Evolutionary conservation across 495 filamentous ascomycete species (phyloP).

Genomic region (Pseudomonodictys pantanalensis): DNA sequence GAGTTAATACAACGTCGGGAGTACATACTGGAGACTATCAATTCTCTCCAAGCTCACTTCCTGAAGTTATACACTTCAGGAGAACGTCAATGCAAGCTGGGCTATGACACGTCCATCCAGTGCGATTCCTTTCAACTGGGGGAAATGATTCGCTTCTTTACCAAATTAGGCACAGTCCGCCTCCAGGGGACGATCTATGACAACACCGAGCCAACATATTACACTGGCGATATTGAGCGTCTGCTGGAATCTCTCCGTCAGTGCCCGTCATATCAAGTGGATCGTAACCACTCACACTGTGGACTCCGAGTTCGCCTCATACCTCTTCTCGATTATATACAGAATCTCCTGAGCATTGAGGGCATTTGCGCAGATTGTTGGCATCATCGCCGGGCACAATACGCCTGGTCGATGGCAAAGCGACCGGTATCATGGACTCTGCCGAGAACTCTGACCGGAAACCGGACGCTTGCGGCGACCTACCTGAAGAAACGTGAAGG

Average conservation of each 20-base stretch:
- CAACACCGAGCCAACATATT: slow-evolving; percentile 32
- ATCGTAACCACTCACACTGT: slow-evolving; percentile 73
- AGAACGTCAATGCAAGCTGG: slow-evolving; percentile 65
- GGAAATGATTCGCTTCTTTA: slow-evolving; percentile 79
- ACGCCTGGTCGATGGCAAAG: slow-evolving; percentile 41
- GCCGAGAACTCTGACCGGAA: slow-evolving; percentile 3
- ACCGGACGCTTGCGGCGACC: not conserved
- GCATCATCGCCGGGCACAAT: slow-evolving; percentile 38
- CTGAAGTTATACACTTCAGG: slow-evolving; percentile 62
- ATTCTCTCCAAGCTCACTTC: slow-evolving; percentile 73
- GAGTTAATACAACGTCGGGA: slow-evolving; percentile 70
- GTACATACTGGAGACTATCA: slow-evolving; percentile 69
- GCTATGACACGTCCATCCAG: slow-evolving; percentile 68
- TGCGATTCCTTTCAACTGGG: slow-evolving; percentile 87
- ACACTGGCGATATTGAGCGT: slow-evolving; percentile 48
- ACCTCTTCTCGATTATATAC: slow-evolving; percentile 65
- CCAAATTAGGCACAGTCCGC: slow-evolving; percentile 44
- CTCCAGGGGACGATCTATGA: slow-evolving; percentile 42
- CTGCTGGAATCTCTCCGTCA: slow-evolving; percentile 57
- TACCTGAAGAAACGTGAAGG: slow-evolving; percentile 1
- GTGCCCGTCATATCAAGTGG: slow-evolving; percentile 75
- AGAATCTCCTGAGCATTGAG: slow-evolving; percentile 37
- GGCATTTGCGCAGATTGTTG: slow-evolving; percentile 49
- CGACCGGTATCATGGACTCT: slow-evolving; percentile 40
- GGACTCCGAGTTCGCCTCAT: slow-evolving; percentile 66